These are phyloP conservation scores for Bromus sterilis DNA, from an alignment of 176 grass and related monocot genomes.

Conservation along the genomic window DNA sequence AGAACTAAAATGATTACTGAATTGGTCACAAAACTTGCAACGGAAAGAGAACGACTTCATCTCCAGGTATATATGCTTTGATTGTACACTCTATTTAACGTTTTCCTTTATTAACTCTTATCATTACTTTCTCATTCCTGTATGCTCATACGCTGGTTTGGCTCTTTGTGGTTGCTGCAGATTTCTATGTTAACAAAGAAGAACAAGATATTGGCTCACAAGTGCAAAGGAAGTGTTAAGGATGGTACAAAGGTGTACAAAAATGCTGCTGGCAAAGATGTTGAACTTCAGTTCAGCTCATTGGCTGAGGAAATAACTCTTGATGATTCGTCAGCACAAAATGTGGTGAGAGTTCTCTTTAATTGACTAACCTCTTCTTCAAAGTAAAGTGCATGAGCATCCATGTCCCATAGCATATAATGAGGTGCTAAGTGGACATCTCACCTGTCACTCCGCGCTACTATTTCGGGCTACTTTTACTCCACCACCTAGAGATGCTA, in stretches of 20 bases:
- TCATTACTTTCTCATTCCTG: background rate
- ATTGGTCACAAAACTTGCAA: conserved; percentile 68
- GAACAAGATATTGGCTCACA: conserved; percentile 67
- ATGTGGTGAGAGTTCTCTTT: conserved; percentile 21
- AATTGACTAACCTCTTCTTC: background rate
- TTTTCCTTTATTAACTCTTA: background rate
- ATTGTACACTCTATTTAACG: background rate
- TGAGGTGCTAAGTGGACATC: background rate
- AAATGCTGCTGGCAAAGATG: conserved; percentile 30
- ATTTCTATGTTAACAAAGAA: conserved; percentile 69
- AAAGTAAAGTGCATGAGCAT: background rate
- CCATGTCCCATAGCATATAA: background rate
- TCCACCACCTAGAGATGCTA: background rate
- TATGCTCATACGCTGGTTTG: conserved; percentile 14
- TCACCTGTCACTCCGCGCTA: background rate
- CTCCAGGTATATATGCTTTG: conserved; percentile 47
- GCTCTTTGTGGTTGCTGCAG: conserved; percentile 22
- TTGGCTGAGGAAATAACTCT: conserved; percentile 18
- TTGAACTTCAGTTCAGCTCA: conserved; percentile 22
- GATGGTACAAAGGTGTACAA: conserved; percentile 10
- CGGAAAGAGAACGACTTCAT: conserved; percentile 84
- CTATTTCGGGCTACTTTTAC: background rate
- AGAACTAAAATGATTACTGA: conserved; percentile 77
- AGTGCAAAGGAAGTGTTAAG: conserved; percentile 36
- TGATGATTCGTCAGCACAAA: conserved; percentile 29